These are phyloP conservation scores for Protostelium mycophagum DNA, from an alignment of 78 protist genomes.

Conservation along the genomic window DNA sequence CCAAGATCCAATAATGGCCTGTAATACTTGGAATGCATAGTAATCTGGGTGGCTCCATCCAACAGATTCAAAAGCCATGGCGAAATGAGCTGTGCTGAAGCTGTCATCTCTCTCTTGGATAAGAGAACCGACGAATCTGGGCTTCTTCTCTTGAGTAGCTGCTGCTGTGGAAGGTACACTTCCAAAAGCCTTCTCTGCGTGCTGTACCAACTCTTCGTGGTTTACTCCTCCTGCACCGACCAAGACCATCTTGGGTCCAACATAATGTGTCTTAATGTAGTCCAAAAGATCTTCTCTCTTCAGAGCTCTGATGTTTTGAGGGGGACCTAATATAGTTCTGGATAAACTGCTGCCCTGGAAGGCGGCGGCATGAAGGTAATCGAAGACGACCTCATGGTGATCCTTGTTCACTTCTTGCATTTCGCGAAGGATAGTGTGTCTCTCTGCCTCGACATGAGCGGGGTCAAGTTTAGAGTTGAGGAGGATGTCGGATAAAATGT, in stretches of 20 bases:
- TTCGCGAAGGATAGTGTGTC: constrained; percentile 85
- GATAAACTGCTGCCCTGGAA: constrained; percentile 83
- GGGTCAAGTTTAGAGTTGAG: constrained; percentile 57
- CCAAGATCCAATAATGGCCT: constrained; percentile 82
- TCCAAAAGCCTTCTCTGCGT: constrained; percentile 57
- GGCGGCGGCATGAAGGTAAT: constrained; percentile 86
- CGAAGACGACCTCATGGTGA: constrained; percentile 79
- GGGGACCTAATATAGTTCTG: constrained; percentile 92
- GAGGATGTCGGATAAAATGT: constrained; percentile 87
- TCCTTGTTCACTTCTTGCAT: constrained; percentile 62
- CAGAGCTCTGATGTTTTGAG: constrained; percentile 74
- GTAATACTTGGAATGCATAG: constrained; percentile 59
- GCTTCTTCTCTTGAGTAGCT: not conserved
- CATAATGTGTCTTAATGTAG: constrained; percentile 73
- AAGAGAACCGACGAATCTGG: constrained; percentile 18
- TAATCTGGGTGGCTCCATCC: constrained; percentile 72
- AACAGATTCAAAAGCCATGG: constrained; percentile 65
- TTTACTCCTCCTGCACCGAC: constrained; percentile 88
- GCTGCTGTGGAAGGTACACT: constrained; percentile 14
- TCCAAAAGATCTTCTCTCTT: constrained; percentile 57
- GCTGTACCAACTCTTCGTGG: constrained; percentile 77
- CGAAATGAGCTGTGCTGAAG: constrained; percentile 56
- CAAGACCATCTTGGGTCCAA: constrained; percentile 87
- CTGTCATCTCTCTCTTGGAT: constrained; percentile 65
- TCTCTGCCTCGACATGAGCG: constrained; percentile 74